Percentiles rank a stretch among this genome's conserved stretches.
Conservation (phyloP, 2,329 filamentous ascomycete species). For the Colletotrichum musicola region DNA sequence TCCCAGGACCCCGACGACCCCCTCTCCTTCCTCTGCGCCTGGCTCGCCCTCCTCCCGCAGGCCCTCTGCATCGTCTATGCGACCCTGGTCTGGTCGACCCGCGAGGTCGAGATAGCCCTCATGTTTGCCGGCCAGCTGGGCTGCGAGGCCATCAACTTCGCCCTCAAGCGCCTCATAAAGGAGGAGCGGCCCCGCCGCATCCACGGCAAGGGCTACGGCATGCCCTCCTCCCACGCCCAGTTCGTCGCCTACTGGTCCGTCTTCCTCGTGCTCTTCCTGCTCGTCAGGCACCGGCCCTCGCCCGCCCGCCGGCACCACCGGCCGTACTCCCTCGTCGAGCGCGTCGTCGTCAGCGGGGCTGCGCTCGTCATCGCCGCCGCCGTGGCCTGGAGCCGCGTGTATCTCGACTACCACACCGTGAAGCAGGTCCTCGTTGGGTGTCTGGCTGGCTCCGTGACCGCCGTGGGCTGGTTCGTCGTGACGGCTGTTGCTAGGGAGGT, state of each 20-base stretch:
- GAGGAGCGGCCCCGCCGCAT: constrained; percentile 87
- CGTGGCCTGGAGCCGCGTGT: constrained; percentile 87
- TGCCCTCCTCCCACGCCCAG: constrained; percentile 95
- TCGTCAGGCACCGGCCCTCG: constrained; percentile 75
- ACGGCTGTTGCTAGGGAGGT: constrained; percentile 75
- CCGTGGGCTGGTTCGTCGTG: constrained; percentile 81
- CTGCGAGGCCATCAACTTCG: constrained; percentile 92
- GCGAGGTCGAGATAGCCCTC: constrained; percentile 88
- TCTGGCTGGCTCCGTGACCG: constrained; percentile 77
- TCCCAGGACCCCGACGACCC: constrained; percentile 84
- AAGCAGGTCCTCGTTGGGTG: constrained; percentile 88
- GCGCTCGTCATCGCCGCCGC: constrained; percentile 72
- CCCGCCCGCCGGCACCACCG: constrained; percentile 42
- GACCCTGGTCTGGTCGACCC: constrained; percentile 89
- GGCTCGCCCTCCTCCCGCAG: constrained; percentile 93
- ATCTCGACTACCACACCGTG: constrained; percentile 92
- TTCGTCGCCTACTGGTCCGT: constrained; percentile 94
- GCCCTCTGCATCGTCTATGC: constrained; percentile 91
- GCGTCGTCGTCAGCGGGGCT: constrained; percentile 65
- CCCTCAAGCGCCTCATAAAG: constrained; percentile 89
- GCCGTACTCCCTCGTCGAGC: constrained; percentile 72
- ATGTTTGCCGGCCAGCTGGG: constrained; percentile 93
- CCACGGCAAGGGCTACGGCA: constrained; percentile 96
- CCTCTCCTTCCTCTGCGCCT: constrained; percentile 89
- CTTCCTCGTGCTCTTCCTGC: constrained; percentile 85